Percentiles rank a stretch among this genome's conserved stretches.
Evolutionary conservation across 2,329 filamentous ascomycete species (phyloP).

Genomic region (Nannizziopsis arthrosporioides): DNA sequence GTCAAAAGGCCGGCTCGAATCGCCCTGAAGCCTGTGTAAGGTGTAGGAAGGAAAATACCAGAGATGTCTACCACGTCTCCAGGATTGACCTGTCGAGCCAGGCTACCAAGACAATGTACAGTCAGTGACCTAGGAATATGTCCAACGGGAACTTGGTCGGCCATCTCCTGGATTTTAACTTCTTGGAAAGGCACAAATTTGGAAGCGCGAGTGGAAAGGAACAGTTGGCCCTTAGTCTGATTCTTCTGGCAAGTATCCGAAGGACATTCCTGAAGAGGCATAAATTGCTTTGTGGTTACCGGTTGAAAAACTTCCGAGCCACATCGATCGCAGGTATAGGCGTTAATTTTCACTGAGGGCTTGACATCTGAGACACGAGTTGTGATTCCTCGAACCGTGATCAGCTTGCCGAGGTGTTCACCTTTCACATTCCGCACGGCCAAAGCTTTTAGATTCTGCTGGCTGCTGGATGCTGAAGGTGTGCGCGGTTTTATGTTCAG

Average conservation of each 20-base stretch:
- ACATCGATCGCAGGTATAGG: constrained; percentile 93
- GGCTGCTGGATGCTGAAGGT: constrained; percentile 54
- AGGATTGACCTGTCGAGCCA: constrained; percentile 78
- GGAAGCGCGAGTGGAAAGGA: constrained; percentile 86
- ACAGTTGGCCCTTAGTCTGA: constrained; percentile 84
- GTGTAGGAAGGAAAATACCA: constrained; percentile 91
- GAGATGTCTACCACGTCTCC: constrained; percentile 90
- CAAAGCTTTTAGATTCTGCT: constrained; percentile 50
- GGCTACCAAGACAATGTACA: constrained; percentile 73
- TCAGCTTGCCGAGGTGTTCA: constrained; percentile 83
- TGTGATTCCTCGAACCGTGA: constrained; percentile 86
- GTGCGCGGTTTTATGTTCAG: constrained; percentile 89
- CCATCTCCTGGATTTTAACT: constrained; percentile 96
- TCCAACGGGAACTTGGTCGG: constrained; percentile 96
- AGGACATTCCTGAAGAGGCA: constrained; percentile 73
- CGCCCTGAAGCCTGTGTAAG: constrained; percentile 97
- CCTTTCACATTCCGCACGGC: constrained; percentile 90
- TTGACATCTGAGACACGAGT: constrained; percentile 97
- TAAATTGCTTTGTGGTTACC: constrained; percentile 78
- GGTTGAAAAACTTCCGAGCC: constrained; percentile 97
- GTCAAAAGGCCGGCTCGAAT: constrained; percentile 93
- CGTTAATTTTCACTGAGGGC: constrained; percentile 92
- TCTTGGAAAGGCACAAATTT: constrained; percentile 98
- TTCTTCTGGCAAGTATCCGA: constrained; percentile 84
- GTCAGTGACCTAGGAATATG: constrained; percentile 91